phyloP scores from a whole-genome alignment of 495 filamentous ascomycete genomes.

The Recurvomyces mirabilis region DNA sequence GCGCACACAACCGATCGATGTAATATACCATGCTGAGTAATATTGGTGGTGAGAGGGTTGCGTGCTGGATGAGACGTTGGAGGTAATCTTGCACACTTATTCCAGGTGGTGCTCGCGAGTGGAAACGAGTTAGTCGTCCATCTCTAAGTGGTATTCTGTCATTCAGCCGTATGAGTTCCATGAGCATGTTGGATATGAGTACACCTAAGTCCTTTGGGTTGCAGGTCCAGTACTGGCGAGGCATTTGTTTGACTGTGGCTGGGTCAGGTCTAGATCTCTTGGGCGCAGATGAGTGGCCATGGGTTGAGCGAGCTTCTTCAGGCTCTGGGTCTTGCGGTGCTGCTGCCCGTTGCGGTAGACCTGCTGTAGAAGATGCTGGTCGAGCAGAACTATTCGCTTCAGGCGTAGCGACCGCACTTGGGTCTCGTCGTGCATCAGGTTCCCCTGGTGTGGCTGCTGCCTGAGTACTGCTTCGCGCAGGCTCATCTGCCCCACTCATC shows the following conservation, averaged over 20 bases:
- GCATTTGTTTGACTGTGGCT: constrained; percentile 49
- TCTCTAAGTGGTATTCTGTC: constrained; percentile 76
- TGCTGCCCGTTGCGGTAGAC: not conserved
- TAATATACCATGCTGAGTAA: constrained; percentile 99
- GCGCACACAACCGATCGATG: constrained; percentile 85
- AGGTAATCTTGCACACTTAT: constrained; percentile 92
- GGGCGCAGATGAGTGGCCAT: constrained; percentile 15
- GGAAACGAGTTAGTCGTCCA: constrained; percentile 81
- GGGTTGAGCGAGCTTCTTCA: constrained; percentile 17
- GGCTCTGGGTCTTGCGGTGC: not conserved
- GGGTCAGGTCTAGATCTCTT: constrained; percentile 24
- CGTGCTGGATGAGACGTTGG: constrained; percentile 82
- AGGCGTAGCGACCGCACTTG: not conserved
- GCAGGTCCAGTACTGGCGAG: constrained; percentile 64
- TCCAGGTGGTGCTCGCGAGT: constrained; percentile 85
- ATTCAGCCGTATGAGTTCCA: constrained; percentile 86
- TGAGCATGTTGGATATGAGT: constrained; percentile 87
- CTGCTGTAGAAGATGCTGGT: not conserved
- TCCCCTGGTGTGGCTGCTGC: not conserved
- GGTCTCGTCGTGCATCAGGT: constrained; percentile 11
- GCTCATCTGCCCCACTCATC: constrained; percentile 3
- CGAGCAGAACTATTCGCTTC: not conserved
- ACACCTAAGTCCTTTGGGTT: constrained; percentile 73
- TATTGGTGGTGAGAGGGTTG: constrained; percentile 82
- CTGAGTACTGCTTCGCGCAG: not conserved